phyloP scores from a whole-genome alignment of 2,329 filamentous ascomycete species.

The Alternaria dauci region DNA sequence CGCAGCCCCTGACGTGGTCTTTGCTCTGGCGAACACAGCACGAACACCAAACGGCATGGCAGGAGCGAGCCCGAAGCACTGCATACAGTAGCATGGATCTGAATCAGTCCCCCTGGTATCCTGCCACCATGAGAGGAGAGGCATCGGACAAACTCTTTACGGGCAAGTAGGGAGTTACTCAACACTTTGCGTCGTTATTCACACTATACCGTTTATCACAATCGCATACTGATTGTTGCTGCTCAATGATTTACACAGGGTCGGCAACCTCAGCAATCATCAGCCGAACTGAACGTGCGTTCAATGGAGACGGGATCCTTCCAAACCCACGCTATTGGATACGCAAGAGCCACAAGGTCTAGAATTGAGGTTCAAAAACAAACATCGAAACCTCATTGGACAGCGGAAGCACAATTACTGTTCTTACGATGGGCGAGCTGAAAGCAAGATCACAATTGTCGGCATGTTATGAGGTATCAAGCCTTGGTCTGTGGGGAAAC shows the following conservation, averaged over 20 bases:
- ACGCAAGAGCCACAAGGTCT: conserved; percentile 11
- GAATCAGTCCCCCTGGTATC: background rate
- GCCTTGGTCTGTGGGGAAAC: conserved; percentile 1
- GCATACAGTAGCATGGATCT: background rate
- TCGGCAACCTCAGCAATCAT: background rate
- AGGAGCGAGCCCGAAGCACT: background rate
- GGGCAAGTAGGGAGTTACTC: background rate
- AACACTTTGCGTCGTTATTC: background rate
- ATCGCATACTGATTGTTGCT: background rate
- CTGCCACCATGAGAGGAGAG: background rate
- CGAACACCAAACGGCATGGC: background rate
- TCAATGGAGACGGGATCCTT: conserved; percentile 4
- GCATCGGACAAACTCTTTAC: no score
- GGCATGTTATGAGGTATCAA: conserved; percentile 2
- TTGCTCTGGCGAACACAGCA: conserved; percentile 20
- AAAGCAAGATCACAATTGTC: background rate
- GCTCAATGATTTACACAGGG: background rate
- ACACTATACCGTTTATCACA: background rate
- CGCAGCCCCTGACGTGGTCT: conserved; percentile 17
- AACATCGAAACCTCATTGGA: conserved; percentile 1
- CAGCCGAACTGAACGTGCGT: conserved; percentile 8
- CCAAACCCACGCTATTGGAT: conserved; percentile 16
- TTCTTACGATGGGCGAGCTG: background rate
- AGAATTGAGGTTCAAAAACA: conserved; percentile 10
- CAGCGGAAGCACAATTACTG: background rate